These are phyloP conservation scores for Rhynchospora breviuscula DNA, from an alignment of 176 grass and related monocot genomes.

Conservation along the genomic window DNA sequence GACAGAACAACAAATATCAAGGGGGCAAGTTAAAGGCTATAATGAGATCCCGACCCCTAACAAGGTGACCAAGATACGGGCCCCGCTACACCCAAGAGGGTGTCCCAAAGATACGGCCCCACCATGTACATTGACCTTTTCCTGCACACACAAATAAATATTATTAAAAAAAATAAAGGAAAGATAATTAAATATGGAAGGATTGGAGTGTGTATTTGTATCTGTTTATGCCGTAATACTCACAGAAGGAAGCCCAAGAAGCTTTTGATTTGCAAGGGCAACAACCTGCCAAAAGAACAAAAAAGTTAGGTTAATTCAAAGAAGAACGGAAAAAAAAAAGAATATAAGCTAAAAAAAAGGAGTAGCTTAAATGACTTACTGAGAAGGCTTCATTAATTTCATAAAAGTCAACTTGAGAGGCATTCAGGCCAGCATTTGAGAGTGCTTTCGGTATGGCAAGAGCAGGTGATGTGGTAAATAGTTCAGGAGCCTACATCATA, in stretches of 20 bases:
- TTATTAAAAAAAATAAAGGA: background rate
- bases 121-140: slow-evolving; percentile 90
- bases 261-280: slow-evolving; percentile 96
- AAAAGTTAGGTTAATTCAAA: slow-evolving; percentile 7
- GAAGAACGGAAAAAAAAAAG: background rate
- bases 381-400: slow-evolving; percentile 98
- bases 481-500: slow-evolving; percentile 66
- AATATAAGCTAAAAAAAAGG: background rate
- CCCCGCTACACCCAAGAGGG: slow-evolving; percentile 90
- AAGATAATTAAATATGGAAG: background rate
- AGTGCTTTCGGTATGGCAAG: slow-evolving; percentile 90
- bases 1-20: background rate
- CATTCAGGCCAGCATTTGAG: slow-evolving; percentile 49
- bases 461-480: slow-evolving; percentile 88
- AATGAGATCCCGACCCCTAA: slow-evolving; percentile 54
- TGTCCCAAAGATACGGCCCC: slow-evolving; percentile 88
- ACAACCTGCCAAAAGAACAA: slow-evolving; percentile 48
- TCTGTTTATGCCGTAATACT: slow-evolving; percentile 22
- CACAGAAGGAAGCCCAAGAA: slow-evolving; percentile 81
- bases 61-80: slow-evolving; percentile 79
- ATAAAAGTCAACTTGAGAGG: slow-evolving; percentile 88
- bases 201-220: background rate
- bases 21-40: background rate
- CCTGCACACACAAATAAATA: slow-evolving; percentile 36
- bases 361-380: slow-evolving; percentile 28